Evolutionary conservation across 2,329 filamentous ascomycete genomes (phyloP).

Genomic region (Colletotrichum tabaci): DNA sequence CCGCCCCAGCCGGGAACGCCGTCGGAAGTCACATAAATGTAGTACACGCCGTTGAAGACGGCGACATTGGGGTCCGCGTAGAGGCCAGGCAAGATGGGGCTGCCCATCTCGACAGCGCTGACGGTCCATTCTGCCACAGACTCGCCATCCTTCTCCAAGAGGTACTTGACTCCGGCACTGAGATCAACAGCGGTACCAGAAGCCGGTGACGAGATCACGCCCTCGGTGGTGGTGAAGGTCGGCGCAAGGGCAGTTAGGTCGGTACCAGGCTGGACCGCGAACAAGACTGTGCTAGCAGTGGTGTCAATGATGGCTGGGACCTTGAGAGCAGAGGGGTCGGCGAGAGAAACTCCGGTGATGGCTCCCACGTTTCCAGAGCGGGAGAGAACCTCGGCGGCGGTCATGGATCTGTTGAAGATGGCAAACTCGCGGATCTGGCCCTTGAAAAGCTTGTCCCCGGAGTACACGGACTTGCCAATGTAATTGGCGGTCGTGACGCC

Average conservation of each 20-base stretch:
- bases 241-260: slow-evolving; percentile 43
- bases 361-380: slow-evolving; percentile 37
- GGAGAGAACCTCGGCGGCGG: slow-evolving; percentile 39
- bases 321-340: slow-evolving; percentile 40
- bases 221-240: slow-evolving; percentile 42
- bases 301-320: slow-evolving; percentile 42
- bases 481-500: slow-evolving; percentile 45
- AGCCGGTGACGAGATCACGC: slow-evolving; percentile 41
- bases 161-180: slow-evolving; percentile 40
- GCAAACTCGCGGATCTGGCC: slow-evolving; percentile 45
- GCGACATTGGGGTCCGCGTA: slow-evolving; percentile 65
- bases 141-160: slow-evolving; percentile 31
- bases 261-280: slow-evolving; percentile 44
- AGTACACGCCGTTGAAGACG: slow-evolving; percentile 60
- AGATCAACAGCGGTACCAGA: slow-evolving; percentile 44
- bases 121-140: slow-evolving; percentile 38
- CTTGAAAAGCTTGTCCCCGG: slow-evolving; percentile 44
- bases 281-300: slow-evolving; percentile 38
- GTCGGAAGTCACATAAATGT: slow-evolving; percentile 64
- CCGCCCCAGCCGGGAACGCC: slow-evolving; percentile 61
- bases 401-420: slow-evolving; percentile 46
- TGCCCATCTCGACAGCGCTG: slow-evolving; percentile 45
- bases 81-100: slow-evolving; percentile 55
- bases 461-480: slow-evolving; percentile 45
- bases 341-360: slow-evolving; percentile 38